Conservation (phyloP, 2,329 filamentous ascomycete species). For the Talaromyces atroroseus region DNA sequence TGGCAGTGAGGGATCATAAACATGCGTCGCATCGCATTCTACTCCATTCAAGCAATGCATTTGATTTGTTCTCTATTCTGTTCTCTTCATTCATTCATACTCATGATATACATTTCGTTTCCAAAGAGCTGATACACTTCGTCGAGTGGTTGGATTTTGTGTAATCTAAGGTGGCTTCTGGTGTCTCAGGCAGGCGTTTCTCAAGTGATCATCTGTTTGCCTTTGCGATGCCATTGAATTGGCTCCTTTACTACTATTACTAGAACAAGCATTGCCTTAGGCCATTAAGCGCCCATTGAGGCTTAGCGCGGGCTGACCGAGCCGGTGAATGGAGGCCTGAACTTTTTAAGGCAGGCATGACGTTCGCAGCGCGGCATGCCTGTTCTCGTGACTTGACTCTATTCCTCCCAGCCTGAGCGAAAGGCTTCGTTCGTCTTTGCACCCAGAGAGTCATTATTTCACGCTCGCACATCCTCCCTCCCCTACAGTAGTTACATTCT, state of each 20-base stretch:
- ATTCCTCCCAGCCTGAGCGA: background rate
- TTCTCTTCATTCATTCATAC: background rate
- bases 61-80: background rate
- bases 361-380: background rate
- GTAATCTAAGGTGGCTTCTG: background rate
- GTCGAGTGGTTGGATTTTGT: background rate
- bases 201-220: background rate
- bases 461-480: too few species aligned
- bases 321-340: too few species aligned
- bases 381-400: background rate
- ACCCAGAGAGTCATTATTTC: background rate
- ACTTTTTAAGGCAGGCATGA: background rate
- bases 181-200: background rate
- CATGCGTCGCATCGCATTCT: background rate
- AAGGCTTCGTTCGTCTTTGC: background rate
- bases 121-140: background rate
- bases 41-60: background rate
- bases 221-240: background rate
- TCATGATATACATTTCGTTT: background rate
- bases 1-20: conserved; percentile 73
- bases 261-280: background rate
- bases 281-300: background rate
- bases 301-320: background rate
- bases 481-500: background rate
- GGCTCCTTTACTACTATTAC: too few species aligned